These are phyloP conservation scores for Chytriomyces sp. DNA, from an alignment of 192 early-diverging fungal species.

Conservation along the genomic window DNA sequence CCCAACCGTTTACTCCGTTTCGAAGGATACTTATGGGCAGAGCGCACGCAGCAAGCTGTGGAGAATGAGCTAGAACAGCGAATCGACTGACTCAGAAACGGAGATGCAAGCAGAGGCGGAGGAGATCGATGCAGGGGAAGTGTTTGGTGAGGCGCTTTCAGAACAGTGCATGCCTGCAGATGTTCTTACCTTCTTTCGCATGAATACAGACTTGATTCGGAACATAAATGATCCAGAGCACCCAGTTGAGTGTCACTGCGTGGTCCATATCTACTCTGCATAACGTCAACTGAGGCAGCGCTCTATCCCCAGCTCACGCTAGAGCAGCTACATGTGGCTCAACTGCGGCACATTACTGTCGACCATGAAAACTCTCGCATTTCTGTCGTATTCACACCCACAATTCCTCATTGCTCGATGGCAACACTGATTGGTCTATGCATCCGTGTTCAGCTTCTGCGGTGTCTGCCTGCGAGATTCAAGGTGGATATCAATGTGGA, in stretches of 20 bases:
- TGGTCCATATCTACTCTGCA: background rate
- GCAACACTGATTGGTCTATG: constrained; percentile 97
- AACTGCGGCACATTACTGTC: constrained; percentile 82
- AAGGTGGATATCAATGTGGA: constrained; percentile 92
- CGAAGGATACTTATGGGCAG: background rate
- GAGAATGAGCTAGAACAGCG: background rate
- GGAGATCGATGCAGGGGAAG: constrained; percentile 82
- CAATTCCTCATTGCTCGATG: constrained; percentile 99
- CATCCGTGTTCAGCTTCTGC: constrained; percentile 89
- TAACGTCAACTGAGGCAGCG: background rate
- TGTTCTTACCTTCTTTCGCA: too few species aligned
- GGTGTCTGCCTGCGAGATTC: constrained; percentile 86
- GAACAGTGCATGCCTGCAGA: too few species aligned
- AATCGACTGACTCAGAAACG: constrained; percentile 37
- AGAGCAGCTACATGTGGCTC: constrained; percentile 95
- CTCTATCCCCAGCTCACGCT: constrained; percentile 67
- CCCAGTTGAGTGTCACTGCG: constrained; percentile 53
- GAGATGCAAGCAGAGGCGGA: constrained; percentile 66
- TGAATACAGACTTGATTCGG: constrained; percentile 91
- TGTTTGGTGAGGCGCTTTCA: constrained; percentile 81
- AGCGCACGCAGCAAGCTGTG: constrained; percentile 34
- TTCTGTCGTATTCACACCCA: constrained; percentile 89
- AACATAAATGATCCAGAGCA: constrained; percentile 98
- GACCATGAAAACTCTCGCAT: constrained; percentile 73
- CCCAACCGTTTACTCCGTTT: constrained; percentile 77